Conservation (phyloP, 2,329 filamentous ascomycete genomes). For the Apiospora sp. region DNA sequence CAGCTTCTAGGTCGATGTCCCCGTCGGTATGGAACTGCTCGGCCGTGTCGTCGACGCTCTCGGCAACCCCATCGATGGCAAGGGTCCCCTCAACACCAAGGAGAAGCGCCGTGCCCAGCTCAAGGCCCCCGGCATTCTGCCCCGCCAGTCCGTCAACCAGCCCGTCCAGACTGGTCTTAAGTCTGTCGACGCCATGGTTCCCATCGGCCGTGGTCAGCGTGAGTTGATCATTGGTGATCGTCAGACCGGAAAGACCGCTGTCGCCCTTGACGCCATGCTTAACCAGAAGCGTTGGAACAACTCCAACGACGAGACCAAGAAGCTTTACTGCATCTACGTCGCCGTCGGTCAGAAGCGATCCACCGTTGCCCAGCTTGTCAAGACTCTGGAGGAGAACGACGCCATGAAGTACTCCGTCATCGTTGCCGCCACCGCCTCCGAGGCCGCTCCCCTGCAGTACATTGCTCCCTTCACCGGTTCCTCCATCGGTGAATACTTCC, state of each 20-base stretch:
- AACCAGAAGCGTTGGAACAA: slow-evolving; percentile 99
- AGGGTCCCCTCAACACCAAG: slow-evolving; percentile 93
- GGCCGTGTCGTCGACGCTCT: slow-evolving; percentile 98
- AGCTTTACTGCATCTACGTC: slow-evolving; percentile 99
- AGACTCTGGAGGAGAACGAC: slow-evolving; percentile 99
- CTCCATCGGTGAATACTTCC: slow-evolving; percentile 31
- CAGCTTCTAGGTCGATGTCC: slow-evolving; percentile 84
- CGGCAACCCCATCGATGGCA: slow-evolving; percentile 99
- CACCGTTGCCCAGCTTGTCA: slow-evolving; percentile 98
- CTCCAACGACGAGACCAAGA: slow-evolving; percentile 87
- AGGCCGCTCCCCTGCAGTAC: slow-evolving; percentile 95
- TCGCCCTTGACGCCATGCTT: slow-evolving; percentile 96
- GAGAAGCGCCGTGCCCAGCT: slow-evolving; percentile 96
- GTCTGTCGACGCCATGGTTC: slow-evolving; percentile 99
- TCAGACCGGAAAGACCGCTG: slow-evolving; percentile 99
- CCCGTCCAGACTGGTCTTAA: slow-evolving; percentile 99
- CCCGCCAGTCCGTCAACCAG: slow-evolving; percentile 96
- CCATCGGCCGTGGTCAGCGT: slow-evolving; percentile 99
- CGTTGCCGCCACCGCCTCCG: slow-evolving; percentile 95
- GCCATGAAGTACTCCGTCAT: slow-evolving; percentile 98
- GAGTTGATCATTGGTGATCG: slow-evolving; percentile 99
- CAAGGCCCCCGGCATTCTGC: slow-evolving; percentile 98
- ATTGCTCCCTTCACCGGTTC: slow-evolving; percentile 88
- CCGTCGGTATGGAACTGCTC: slow-evolving; percentile 90
- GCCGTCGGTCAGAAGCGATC: slow-evolving; percentile 99